Percentiles rank a stretch among this genome's conserved stretches.
Conservation (phyloP, 2,329 filamentous ascomycete genomes). For the Pseudocercospora crystallina region DNA sequence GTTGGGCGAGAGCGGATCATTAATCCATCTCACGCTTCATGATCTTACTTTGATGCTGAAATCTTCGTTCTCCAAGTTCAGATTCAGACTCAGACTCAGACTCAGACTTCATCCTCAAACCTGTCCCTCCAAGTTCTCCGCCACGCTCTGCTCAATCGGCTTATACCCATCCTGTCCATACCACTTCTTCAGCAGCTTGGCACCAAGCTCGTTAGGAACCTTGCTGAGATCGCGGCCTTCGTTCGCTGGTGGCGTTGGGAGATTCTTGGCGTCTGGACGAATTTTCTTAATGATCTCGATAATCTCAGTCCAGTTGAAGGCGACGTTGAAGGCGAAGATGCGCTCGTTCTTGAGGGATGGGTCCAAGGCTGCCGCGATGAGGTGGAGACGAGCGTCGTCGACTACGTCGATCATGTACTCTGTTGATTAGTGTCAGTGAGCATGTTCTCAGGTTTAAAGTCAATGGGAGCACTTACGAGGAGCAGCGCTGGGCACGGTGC, state of each 20-base stretch:
- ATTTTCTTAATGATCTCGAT: constrained; percentile 40
- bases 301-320: constrained; percentile 49
- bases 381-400: constrained; percentile 53
- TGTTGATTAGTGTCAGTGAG: constrained; percentile 19
- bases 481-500: constrained; percentile 7
- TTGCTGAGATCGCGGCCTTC: constrained; percentile 26
- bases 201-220: constrained; percentile 30
- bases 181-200: constrained; percentile 31
- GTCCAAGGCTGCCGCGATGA: constrained; percentile 50
- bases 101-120: too few relatives aligned
- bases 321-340: constrained; percentile 54
- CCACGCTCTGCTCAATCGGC: constrained; percentile 28
- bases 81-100: too few relatives aligned
- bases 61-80: too few relatives aligned
- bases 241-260: constrained; percentile 19
- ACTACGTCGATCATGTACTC: constrained; percentile 47
- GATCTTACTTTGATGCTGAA: too few relatives aligned
- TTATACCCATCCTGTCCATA: constrained; percentile 30
- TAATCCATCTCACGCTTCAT: too few relatives aligned
- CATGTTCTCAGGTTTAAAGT: background rate
- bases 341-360: constrained; percentile 49
- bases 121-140: constrained; percentile 24
- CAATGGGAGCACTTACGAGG: constrained; percentile 21
- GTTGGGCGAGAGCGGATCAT: too few relatives aligned
- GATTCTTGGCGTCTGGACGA: constrained; percentile 38